phyloP scores from a whole-genome alignment of 2,329 filamentous ascomycete genomes.

The Colletotrichum sublineola region DNA sequence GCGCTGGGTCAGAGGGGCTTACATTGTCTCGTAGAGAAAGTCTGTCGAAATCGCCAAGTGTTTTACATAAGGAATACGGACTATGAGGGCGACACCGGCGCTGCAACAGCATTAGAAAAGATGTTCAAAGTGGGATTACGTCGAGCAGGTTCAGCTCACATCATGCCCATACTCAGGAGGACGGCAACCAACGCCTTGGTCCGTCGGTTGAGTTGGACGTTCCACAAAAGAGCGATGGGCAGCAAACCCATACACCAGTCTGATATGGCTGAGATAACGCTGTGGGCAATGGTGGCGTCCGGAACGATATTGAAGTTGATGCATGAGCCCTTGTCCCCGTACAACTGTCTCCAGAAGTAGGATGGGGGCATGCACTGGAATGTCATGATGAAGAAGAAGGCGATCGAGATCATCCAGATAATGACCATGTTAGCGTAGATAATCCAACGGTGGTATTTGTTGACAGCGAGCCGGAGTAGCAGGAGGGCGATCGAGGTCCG shows the following conservation, averaged over 20 bases:
- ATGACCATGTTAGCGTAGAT: constrained; percentile 51
- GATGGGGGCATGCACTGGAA: constrained; percentile 64
- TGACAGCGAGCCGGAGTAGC: constrained; percentile 55
- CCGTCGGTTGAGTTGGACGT: constrained; percentile 61
- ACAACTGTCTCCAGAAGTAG: constrained; percentile 62
- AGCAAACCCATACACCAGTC: constrained; percentile 65
- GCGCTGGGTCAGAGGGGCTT: neutral
- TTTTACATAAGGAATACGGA: constrained; percentile 53
- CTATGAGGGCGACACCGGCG: constrained; percentile 55
- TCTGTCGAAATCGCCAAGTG: constrained; percentile 46
- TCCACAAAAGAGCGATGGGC: constrained; percentile 65
- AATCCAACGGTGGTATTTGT: constrained; percentile 51
- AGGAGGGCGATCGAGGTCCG: constrained; percentile 59
- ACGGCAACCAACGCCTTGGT: constrained; percentile 61
- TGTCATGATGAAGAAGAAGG: constrained; percentile 61
- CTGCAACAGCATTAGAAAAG: constrained; percentile 44
- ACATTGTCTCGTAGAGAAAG: constrained; percentile 52
- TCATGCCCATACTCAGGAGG: constrained; percentile 63
- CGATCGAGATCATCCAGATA: constrained; percentile 53
- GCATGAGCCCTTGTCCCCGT: constrained; percentile 55
- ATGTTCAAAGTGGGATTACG: neutral
- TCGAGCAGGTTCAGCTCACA: constrained; percentile 53
- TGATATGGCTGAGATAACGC: constrained; percentile 57
- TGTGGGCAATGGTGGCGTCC: constrained; percentile 60
- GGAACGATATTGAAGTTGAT: constrained; percentile 56